A percentile compares a stretch with the other conserved stretches of the same genome.
phyloP scores from a whole-genome alignment of 768 basidiomycete species.

The Tylopilus vinaceipallidus region DNA sequence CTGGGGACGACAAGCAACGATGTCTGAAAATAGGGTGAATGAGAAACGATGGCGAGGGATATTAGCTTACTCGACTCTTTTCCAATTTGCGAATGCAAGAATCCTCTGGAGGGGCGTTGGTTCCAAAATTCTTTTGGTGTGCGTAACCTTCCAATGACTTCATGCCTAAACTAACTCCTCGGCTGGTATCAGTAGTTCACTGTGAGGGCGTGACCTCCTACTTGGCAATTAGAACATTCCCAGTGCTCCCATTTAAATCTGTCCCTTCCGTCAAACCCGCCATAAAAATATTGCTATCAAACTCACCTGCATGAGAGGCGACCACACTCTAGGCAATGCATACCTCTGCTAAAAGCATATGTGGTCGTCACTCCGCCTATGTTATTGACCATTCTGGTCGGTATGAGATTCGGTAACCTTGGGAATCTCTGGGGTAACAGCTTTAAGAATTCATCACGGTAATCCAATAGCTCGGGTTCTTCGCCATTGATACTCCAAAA shows the following conservation, averaged over 20 bases:
- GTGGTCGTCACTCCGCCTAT: slow-evolving; percentile 45
- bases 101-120: slow-evolving; percentile 24
- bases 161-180: slow-evolving; percentile 13
- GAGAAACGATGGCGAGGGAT: neutral
- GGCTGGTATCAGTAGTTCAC: neutral
- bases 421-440: slow-evolving; percentile 31
- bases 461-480: slow-evolving; percentile 41
- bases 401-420: slow-evolving; percentile 39
- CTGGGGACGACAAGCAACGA: slow-evolving; percentile 15
- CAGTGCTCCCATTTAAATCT: slow-evolving; percentile 76
- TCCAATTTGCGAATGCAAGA: slow-evolving; percentile 29
- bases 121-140: slow-evolving; percentile 39
- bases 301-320: slow-evolving; percentile 70
- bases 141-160: slow-evolving; percentile 22
- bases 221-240: slow-evolving; percentile 64
- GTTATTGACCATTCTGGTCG: slow-evolving; percentile 31
- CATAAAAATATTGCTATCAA: neutral
- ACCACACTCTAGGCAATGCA: slow-evolving; percentile 69
- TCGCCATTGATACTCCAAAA: slow-evolving; percentile 49
- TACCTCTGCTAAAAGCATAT: slow-evolving; percentile 60
- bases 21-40: slow-evolving; percentile 14
- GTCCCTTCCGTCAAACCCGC: slow-evolving; percentile 2
- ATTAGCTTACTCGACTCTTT: slow-evolving; percentile 29
- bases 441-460: slow-evolving; percentile 46
- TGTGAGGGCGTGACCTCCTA: slow-evolving; percentile 26